Percentiles rank a stretch among this genome's conserved stretches.
These are phyloP conservation scores for Chlamydomonas sphaeroides DNA, from an alignment of 139 green algal genomes.

Conservation along the genomic window DNA sequence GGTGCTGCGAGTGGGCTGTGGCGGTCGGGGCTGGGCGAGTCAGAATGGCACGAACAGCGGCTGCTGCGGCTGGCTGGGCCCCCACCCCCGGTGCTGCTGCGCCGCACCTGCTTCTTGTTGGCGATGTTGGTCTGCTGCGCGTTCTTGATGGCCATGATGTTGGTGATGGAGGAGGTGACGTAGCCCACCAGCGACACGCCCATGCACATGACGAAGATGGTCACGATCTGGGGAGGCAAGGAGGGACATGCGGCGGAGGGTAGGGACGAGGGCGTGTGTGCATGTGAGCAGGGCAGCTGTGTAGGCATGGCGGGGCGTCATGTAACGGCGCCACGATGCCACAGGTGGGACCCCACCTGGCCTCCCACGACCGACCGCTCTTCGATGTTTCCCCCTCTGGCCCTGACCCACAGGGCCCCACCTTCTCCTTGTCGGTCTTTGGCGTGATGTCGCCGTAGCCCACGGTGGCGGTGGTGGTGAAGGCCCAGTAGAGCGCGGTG, in stretches of 20 bases:
- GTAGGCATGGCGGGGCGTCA: too few relatives aligned
- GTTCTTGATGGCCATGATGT: conserved; percentile 56
- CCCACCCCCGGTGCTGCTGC: too few relatives aligned
- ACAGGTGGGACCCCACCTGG: too few relatives aligned
- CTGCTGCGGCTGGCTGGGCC: too few relatives aligned
- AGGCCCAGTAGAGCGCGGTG: conserved; percentile 54
- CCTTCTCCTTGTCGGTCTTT: conserved; percentile 44
- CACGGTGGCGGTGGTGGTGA: conserved; percentile 57
- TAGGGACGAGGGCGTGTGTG: too few relatives aligned
- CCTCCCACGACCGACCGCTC: background rate
- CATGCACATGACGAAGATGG: conserved; percentile 50
- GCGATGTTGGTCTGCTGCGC: conserved; percentile 36
- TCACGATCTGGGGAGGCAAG: background rate
- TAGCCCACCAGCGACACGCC: conserved; percentile 56
- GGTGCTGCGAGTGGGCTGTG: too few relatives aligned
- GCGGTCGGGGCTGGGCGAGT: too few relatives aligned
- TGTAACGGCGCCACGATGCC: too few relatives aligned
- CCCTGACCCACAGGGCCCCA: too few relatives aligned
- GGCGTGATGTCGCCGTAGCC: conserved; percentile 60
- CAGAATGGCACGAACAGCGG: too few relatives aligned
- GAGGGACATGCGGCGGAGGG: too few relatives aligned
- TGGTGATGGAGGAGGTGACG: conserved; percentile 55
- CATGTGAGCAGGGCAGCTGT: too few relatives aligned
- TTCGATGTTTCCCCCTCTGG: background rate
- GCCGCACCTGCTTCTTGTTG: conserved; percentile 40